Base-by-base conservation (phyloP, 352 stramenopile species). In the Globisporangium barbulae region DNA sequence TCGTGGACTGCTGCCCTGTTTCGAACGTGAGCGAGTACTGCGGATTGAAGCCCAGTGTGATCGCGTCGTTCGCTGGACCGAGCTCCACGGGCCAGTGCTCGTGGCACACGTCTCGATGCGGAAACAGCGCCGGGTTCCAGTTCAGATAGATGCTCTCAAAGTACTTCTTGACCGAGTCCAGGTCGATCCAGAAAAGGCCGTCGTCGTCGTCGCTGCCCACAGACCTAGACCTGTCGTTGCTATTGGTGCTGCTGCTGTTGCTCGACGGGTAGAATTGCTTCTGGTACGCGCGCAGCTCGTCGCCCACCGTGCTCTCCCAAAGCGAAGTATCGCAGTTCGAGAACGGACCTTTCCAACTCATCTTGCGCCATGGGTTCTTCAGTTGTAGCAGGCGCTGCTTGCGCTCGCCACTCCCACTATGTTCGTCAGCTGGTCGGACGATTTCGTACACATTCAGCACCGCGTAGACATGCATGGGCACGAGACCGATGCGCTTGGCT, bases 111-210 rank as follows among this genome's bases (percentile, higher is more conserved):
- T 78, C 86, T 69, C 87, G 88, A 66, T 85, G 87, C 12, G 72
- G 80, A 65, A 99, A 98, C 15, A 98, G 75, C 37, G 83, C 74
- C 21, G 95, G 94, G 61, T 98, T 98, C 97, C 97, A 99, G 53
- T 96, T 98, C 53, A 99, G 72, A 67, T 98, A 98, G 28, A 99
- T 74, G 50, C 90, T 96, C 31, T 94, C 81, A 60, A 98, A 99
- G 57, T 98, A 97, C 15, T 80, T 52, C 44, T 97, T 86, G 6
- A 98, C 80, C 35, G 97, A 97, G 6, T 94, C 83, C 66, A 97
- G 96, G 62, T 97, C 88, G 59, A 99, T 98, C 91, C 93, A 99
- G 70, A 99, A 99, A 12, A 98, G 79, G 2, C 97, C 97, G 65
- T 98, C 91, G 65, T 99, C 96, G 8, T 81, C 65, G 1, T 68